phyloP scores from a whole-genome alignment of 768 basidiomycete genomes.

The Pleurotus pulmonarius region DNA sequence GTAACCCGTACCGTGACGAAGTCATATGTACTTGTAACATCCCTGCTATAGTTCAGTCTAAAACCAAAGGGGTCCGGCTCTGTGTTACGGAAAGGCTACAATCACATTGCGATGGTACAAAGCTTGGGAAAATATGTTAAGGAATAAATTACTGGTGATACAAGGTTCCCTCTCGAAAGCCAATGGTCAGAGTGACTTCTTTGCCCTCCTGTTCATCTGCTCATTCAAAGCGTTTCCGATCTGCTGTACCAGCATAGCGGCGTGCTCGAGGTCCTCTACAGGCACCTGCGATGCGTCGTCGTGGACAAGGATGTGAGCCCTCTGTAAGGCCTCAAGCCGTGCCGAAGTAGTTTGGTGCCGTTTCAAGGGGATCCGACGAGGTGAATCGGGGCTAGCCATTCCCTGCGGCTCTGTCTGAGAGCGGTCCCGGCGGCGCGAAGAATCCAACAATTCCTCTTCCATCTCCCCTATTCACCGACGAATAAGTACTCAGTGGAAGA shows the following conservation, averaged over 20 bases:
- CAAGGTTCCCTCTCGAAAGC: too few relatives aligned
- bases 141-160: too few relatives aligned
- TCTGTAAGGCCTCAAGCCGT: slow-evolving; percentile 39
- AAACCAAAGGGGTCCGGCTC: too few relatives aligned
- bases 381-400: slow-evolving; percentile 8
- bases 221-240: slow-evolving; percentile 44
- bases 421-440: background rate
- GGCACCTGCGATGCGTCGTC: slow-evolving; percentile 45
- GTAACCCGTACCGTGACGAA: too few relatives aligned
- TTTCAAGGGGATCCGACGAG: slow-evolving; percentile 19
- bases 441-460: too few relatives aligned
- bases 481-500: too few relatives aligned
- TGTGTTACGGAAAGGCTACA: too few relatives aligned
- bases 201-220: slow-evolving; percentile 35
- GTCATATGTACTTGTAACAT: too few relatives aligned
- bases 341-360: slow-evolving; percentile 36
- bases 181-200: background rate
- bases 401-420: slow-evolving; percentile 6
- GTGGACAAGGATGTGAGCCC: slow-evolving; percentile 38
- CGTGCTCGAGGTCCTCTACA: slow-evolving; percentile 44
- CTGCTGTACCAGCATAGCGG: slow-evolving; percentile 39
- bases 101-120: too few relatives aligned
- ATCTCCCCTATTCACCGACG: too few relatives aligned
- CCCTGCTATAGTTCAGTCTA: too few relatives aligned
- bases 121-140: too few relatives aligned